Evolutionary conservation across 1,139 yeast genomes (phyloP).

Genomic region (Tardiomyces digboiensis): DNA sequence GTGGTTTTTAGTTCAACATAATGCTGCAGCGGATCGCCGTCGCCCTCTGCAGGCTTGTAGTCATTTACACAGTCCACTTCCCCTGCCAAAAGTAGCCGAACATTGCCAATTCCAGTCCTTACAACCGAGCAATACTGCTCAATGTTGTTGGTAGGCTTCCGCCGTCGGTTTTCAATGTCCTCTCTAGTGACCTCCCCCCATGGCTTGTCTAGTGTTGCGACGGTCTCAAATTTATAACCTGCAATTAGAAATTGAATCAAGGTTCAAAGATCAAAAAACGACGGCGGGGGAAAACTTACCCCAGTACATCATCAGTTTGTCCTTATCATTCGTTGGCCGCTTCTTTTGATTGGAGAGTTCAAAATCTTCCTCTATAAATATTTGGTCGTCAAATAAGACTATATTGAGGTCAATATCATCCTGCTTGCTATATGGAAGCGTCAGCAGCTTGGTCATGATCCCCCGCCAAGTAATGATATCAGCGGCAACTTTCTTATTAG

Average conservation of each 20-base stretch:
- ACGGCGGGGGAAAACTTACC: too few species aligned
- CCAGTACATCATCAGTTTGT: constrained; percentile 30
- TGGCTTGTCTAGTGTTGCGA: constrained; percentile 69
- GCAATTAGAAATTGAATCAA: too few species aligned
- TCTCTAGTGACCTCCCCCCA: constrained; percentile 61
- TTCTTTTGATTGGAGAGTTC: constrained; percentile 24
- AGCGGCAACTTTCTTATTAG: constrained; percentile 38
- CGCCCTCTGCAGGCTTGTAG: constrained; percentile 46
- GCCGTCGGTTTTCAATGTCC: constrained; percentile 52
- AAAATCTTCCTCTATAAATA: constrained; percentile 65
- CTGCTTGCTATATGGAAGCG: constrained; percentile 45
- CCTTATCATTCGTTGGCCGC: constrained; percentile 17
- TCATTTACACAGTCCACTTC: constrained; percentile 91
- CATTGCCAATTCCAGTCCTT: constrained; percentile 72
- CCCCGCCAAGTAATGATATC: constrained; percentile 84
- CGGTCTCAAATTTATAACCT: constrained; percentile 67
- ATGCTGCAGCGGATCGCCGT: constrained; percentile 38
- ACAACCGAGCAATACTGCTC: constrained; percentile 76
- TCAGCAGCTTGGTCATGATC: constrained; percentile 55
- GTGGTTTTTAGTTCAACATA: constrained; percentile 83
- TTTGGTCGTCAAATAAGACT: constrained; percentile 66
- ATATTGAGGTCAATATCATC: constrained; percentile 59
- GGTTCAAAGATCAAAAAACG: too few species aligned
- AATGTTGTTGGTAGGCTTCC: constrained; percentile 48
- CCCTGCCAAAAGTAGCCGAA: constrained; percentile 66